Evolutionary conservation across 1,284 basidiomycete species (phyloP), one percentile per base, ranked within the genome.

Genomic region (Rhizopogon hawkerae): DNA sequence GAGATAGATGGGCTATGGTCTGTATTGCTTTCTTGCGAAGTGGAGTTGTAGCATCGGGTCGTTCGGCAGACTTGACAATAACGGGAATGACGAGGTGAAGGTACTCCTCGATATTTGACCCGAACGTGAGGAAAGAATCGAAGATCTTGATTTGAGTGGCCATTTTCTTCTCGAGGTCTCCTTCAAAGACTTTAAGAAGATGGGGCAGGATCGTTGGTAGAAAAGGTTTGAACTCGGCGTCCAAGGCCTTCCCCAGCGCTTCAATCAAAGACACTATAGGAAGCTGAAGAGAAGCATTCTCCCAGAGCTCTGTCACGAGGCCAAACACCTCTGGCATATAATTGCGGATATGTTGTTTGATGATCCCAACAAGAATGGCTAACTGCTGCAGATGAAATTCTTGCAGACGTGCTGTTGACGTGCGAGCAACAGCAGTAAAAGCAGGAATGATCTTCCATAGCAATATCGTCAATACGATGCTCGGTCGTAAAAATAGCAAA

Each of bases 171-270:
- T 93, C 91, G 21, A 87, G 71, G 52, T 93, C 91, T 11, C 84
- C 86, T 54, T 97, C 93, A 58, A 98, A 96, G 0, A 94, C 83
- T 58, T 84, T 89, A 43, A 99, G 78, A 56, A 98, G 81, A 34
- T 93, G 79, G 26, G 95, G 95, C 2, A 99, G 74, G 38, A 98
- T 83, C 18, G 84, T 85, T 0, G 95, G 92, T n/a, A 99, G 72
- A 70, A 95, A 97, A 1, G 93, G 93, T 64, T 95, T 95, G 76
- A 98, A 98, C 66, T 98, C 96, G 13, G 94, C 92, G 63, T 98
- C 94, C 16, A 99, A 77, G 0, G 95, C 93, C 60, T 89, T 88
- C 1, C 93, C 94, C n/a, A 98, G 78, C 0, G 93, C 85, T 64
- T 98, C 96, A 29, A 98, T 88, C 24, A 99, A 77, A 24, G 90